A percentile compares a stretch with the other conserved stretches of the same genome.
These are phyloP conservation scores for Trametes sanguinea DNA, from an alignment of 768 basidiomycete genomes.

Conservation along the genomic window DNA sequence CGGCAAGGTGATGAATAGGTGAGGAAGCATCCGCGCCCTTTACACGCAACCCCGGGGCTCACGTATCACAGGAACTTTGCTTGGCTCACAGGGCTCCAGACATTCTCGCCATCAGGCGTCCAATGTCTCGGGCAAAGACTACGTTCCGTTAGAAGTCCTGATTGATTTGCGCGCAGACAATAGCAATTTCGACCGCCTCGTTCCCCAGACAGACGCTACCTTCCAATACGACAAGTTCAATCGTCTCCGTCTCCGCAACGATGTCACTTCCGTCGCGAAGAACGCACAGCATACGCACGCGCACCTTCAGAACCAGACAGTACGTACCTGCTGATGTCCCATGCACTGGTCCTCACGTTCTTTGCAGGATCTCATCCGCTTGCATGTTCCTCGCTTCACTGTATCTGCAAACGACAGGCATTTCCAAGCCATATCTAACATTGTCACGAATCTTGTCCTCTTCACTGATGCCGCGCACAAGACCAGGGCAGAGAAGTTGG, in stretches of 20 bases:
- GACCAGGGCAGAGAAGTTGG: constrained; percentile 72
- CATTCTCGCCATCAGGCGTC: constrained; percentile 70
- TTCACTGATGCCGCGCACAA: constrained; percentile 88
- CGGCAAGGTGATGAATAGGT: constrained; percentile 86
- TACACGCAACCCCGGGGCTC: neutral
- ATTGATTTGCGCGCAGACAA: constrained; percentile 85
- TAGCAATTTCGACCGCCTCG: constrained; percentile 81
- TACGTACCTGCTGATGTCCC: constrained; percentile 34
- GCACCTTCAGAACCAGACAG: constrained; percentile 68
- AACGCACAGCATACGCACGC: constrained; percentile 41
- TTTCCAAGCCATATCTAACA: constrained; percentile 82
- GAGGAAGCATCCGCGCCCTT: neutral
- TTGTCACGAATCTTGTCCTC: constrained; percentile 85
- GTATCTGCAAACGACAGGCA: constrained; percentile 82
- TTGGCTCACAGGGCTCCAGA: constrained; percentile 78
- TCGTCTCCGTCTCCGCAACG: constrained; percentile 78
- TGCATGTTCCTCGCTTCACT: constrained; percentile 84
- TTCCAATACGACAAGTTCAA: constrained; percentile 96
- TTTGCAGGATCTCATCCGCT: constrained; percentile 75
- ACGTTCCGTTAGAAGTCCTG: constrained; percentile 87
- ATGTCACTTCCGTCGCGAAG: constrained; percentile 54
- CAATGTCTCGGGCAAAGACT: constrained; percentile 46
- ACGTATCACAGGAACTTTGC: constrained; percentile 66
- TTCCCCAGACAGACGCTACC: constrained; percentile 83
- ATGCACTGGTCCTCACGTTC: neutral